Base-by-base conservation (phyloP, 305 asterid species). In the Rubia occidens region DNA sequence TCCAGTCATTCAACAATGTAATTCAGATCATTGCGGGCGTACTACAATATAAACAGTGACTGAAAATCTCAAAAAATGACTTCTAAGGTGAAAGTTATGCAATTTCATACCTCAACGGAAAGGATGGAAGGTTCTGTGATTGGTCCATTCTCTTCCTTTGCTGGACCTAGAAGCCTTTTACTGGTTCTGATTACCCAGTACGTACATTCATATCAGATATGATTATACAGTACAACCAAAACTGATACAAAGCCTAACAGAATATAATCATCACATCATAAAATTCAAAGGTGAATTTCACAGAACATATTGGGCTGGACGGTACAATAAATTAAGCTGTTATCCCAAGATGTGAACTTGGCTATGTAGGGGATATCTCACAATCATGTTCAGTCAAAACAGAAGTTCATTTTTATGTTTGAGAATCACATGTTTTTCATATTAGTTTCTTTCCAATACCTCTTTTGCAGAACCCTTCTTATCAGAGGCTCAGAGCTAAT, bases 81-180 rank as follows among this genome's bases (percentile, higher is more conserved):
- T 58, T 68, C 47, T 43, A 40, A 35, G 42, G n/a, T 7, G 39
- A n/a, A 35, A 42, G 59, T 0, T 26, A 40, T 17, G 58, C 49
- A 20, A 70, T 60, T 66, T 67, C 66, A 64, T 84, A 88, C 99
- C 96, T 94, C 97, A 59, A 94, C 99, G 39, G 99, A 94, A 60
- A 94, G 84, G 76, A 90, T 94, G 63, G 96, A 93, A 71, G 99
- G 90, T 62, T 85, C 87, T 76, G 81, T 84, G 64, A 60, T 79
- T 18, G 88, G 93, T 75, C 79, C 87, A 68, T 74, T 71, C 55
- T 81, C 87, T 75, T 79, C 89, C 66, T 68, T 75, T 63, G 85
- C 90, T 51, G 73, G 64, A 51, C 78, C 83, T 62, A 71, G 84
- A 76, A 71, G 91, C 77, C 72, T 90, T 81, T 84, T 84, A 78